Conservation (phyloP, 306 rosid species). For the Prunus persica region Prunus_persica_NCBIv2 NC_034010.1:29729501-29730000, state of each 20-base stretch:
- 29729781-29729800: slow-evolving; percentile 80
- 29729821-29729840: slow-evolving; percentile 70
- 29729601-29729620: slow-evolving; percentile 78
- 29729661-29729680: slow-evolving; percentile 35
- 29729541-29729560: slow-evolving; percentile 72
- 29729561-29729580: slow-evolving; percentile 65
- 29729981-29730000: background rate
- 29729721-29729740: slow-evolving; percentile 65
- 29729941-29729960: background rate
- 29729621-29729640: slow-evolving; percentile 61
- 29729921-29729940: background rate
- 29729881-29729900: background rate
- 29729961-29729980: background rate
- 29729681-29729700: slow-evolving; percentile 43
- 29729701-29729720: slow-evolving; percentile 44
- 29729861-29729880: background rate
- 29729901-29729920: background rate
- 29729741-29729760: slow-evolving; percentile 56
- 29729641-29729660: slow-evolving; percentile 59
- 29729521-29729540: slow-evolving; percentile 37
- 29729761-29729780: slow-evolving; percentile 70
- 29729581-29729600: slow-evolving; percentile 82
- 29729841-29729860: slow-evolving; percentile 41
- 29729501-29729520: slow-evolving; percentile 41
- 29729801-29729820: slow-evolving; percentile 63